Evolutionary conservation across 2,329 filamentous ascomycete genomes (phyloP).

Genomic region (Aureobasidium melanogenum): DNA sequence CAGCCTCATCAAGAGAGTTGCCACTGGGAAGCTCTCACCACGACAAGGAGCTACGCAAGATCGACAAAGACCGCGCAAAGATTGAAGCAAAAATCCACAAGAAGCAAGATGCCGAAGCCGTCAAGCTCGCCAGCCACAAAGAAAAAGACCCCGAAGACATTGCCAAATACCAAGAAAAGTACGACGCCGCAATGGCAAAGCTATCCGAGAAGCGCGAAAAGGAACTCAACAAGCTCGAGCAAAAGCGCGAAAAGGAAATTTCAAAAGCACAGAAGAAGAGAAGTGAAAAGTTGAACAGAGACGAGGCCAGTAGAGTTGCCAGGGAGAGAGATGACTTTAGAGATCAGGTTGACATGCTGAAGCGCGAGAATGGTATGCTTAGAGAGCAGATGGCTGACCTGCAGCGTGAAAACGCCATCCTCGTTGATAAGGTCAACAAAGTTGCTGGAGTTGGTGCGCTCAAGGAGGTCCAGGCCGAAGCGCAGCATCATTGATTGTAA

Average conservation of each 20-base stretch:
- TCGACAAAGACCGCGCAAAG: slow-evolving; percentile 52
- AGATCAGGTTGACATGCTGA: slow-evolving; percentile 36
- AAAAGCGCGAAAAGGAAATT: slow-evolving; percentile 25
- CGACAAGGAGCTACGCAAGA: slow-evolving; percentile 58
- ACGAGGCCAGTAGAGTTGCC: slow-evolving; percentile 37
- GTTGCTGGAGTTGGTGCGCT: slow-evolving; percentile 23
- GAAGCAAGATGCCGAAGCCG: slow-evolving; percentile 44
- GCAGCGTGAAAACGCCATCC: slow-evolving; percentile 48
- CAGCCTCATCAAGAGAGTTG: slow-evolving; percentile 14
- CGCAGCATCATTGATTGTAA: background rate
- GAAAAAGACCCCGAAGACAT: slow-evolving; percentile 31
- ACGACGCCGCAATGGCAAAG: slow-evolving; percentile 54
- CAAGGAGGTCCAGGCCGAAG: slow-evolving; percentile 14
- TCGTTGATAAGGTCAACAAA: slow-evolving; percentile 38
- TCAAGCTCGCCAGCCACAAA: slow-evolving; percentile 29
- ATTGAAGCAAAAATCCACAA: slow-evolving; percentile 55
- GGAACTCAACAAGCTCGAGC: slow-evolving; percentile 51
- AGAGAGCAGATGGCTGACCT: slow-evolving; percentile 44
- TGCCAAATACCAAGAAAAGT: slow-evolving; percentile 58
- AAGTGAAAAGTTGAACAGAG: slow-evolving; percentile 39
- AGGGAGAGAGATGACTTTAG: slow-evolving; percentile 41
- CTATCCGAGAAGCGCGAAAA: slow-evolving; percentile 54
- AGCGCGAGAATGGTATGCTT: slow-evolving; percentile 42
- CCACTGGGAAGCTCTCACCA: slow-evolving; percentile 22
- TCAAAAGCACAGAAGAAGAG: slow-evolving; percentile 37